These are phyloP conservation scores for Curvularia sp. DNA, from an alignment of 2,329 filamentous ascomycete species.

Conservation along the genomic window DNA sequence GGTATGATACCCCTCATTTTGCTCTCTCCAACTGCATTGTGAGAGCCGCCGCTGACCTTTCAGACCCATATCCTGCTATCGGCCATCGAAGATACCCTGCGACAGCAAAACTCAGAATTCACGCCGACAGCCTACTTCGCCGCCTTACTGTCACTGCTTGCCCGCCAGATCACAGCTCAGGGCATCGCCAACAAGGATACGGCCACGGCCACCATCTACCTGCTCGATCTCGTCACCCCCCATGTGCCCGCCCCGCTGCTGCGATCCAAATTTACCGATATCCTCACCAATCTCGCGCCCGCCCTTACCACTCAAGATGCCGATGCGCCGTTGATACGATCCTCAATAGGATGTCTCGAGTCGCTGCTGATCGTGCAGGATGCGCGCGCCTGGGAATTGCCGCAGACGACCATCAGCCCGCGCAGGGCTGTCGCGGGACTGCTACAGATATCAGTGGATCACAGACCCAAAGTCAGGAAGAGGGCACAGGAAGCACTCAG, in stretches of 20 bases:
- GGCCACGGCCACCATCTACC: conserved; percentile 86
- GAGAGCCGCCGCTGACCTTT: conserved; percentile 21
- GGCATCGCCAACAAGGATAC: conserved; percentile 81
- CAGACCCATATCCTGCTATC: conserved; percentile 85
- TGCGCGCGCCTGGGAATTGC: conserved; percentile 83
- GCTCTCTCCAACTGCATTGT: conserved; percentile 12
- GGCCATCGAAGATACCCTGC: conserved; percentile 90
- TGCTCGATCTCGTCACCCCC: conserved; percentile 90
- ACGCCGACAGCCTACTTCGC: conserved; percentile 94
- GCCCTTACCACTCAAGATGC: conserved; percentile 80
- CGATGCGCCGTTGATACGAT: conserved; percentile 83
- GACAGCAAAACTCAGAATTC: conserved; percentile 81
- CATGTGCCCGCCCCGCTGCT: conserved; percentile 85
- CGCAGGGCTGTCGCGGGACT: conserved; percentile 86
- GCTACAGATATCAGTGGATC: conserved; percentile 82
- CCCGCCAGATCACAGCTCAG: conserved; percentile 71
- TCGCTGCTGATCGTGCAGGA: conserved; percentile 91
- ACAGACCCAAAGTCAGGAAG: conserved; percentile 91
- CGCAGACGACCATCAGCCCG: conserved; percentile 82
- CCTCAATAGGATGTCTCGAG: conserved; percentile 92
- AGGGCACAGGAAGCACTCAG: conserved; percentile 87
- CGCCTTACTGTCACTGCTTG: conserved; percentile 86
- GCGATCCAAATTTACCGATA: conserved; percentile 92
- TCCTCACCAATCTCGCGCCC: conserved; percentile 84
- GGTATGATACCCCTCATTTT: conserved; percentile 58